Conservation (phyloP, 2,329 filamentous ascomycete species). For the Neoascochyta sp. region DNA sequence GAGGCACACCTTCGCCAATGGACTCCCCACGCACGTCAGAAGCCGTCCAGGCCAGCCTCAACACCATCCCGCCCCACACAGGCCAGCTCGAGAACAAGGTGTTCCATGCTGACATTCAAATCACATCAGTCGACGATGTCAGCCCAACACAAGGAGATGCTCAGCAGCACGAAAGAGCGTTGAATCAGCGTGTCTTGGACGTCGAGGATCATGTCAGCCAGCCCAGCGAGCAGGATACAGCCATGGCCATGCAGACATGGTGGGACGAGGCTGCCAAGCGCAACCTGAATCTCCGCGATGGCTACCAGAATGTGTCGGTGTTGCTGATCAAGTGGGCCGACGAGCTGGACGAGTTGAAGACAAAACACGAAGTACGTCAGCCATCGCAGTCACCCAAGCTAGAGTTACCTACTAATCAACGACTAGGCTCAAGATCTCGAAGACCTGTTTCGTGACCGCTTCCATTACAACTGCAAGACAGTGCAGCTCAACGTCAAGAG, state of each 20-base stretch:
- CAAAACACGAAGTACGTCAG: slow-evolving; percentile 27
- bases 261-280: slow-evolving; percentile 31
- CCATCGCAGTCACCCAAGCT: neutral
- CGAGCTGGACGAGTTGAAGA: slow-evolving; percentile 34
- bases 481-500: slow-evolving; percentile 31
- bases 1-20: slow-evolving; percentile 3
- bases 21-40: no score
- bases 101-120: slow-evolving; percentile 24
- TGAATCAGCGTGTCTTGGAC: no score
- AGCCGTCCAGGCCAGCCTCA: no score
- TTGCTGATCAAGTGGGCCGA: slow-evolving; percentile 38
- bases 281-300: slow-evolving; percentile 30
- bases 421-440: slow-evolving; percentile 29
- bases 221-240: no score
- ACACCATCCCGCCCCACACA: slow-evolving; percentile 9
- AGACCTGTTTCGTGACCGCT: slow-evolving; percentile 24
- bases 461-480: slow-evolving; percentile 29
- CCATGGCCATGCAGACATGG: slow-evolving; percentile 32
- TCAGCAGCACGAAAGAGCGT: no score
- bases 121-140: slow-evolving; percentile 20
- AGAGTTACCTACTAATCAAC: slow-evolving; percentile 1
- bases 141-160: no score
- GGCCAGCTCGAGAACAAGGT: slow-evolving; percentile 18
- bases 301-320: slow-evolving; percentile 36
- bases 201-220: no score